These are phyloP conservation scores for Rubia yunnanensis DNA, from an alignment of 257 asterid species.

Conservation along the genomic window DNA sequence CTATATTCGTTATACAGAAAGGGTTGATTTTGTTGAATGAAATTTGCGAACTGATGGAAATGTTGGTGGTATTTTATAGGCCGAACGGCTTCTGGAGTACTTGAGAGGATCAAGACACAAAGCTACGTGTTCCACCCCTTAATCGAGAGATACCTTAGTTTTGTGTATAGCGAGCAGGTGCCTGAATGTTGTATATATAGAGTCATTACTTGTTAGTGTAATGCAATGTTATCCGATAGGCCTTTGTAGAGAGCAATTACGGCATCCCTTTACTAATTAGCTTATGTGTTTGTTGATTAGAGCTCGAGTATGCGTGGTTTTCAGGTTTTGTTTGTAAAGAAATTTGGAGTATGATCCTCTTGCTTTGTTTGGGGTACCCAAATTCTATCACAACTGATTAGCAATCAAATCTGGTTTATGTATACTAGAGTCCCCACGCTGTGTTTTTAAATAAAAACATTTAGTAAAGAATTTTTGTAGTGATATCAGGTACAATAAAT, in stretches of 20 bases:
- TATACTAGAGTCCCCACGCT: too few species aligned
- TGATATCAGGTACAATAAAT: too few species aligned
- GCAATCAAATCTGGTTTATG: conserved; percentile 10
- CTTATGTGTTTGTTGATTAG: conserved; percentile 22
- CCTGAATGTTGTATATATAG: conserved; percentile 48
- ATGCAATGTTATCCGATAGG: conserved; percentile 27
- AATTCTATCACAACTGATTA: conserved; percentile 24
- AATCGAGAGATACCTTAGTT: conserved; percentile 28
- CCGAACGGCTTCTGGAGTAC: conserved; percentile 79
- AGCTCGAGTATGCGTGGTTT: conserved; percentile 23
- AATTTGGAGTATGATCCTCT: conserved; percentile 39
- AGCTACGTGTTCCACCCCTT: conserved; percentile 62
- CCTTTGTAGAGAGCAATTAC: conserved; percentile 19
- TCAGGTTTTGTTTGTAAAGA: conserved; percentile 24
- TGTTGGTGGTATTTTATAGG: conserved; percentile 44
- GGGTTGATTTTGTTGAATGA: background rate
- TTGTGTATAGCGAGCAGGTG: conserved; percentile 34
- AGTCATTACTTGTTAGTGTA: conserved; percentile 30
- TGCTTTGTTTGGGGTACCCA: conserved; percentile 46
- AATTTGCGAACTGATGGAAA: conserved; percentile 9
- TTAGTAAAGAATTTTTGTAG: too few species aligned
- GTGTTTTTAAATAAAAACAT: too few species aligned
- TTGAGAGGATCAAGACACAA: conserved; percentile 93
- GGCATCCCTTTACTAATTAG: conserved; percentile 19
- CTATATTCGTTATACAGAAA: too few species aligned